Percentiles rank a stretch among this genome's conserved stretches.
phyloP scores from a whole-genome alignment of 148 eudicot genomes.

The Vaccinium corymbosum region DNA sequence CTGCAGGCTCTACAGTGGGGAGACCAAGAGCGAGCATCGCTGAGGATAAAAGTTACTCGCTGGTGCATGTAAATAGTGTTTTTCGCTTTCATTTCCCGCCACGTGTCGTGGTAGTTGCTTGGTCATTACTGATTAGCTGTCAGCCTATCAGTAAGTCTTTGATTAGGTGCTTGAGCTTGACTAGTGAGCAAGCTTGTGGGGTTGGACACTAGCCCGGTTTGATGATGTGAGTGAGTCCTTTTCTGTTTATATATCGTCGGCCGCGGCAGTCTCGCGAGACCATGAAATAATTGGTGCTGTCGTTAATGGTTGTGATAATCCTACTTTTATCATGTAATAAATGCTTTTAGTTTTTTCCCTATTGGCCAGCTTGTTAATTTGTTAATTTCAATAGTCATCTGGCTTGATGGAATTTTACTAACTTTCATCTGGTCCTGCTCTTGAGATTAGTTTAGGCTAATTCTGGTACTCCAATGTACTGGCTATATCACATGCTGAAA shows the following conservation, averaged over 20 bases:
- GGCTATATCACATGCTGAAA: too few relatives aligned
- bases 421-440: too few relatives aligned
- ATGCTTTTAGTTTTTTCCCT: background rate
- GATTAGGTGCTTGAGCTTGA: background rate
- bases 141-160: background rate
- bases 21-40: conserved; percentile 59
- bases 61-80: conserved; percentile 19
- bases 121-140: background rate
- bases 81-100: background rate
- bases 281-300: background rate
- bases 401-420: background rate
- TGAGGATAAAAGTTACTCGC: background rate
- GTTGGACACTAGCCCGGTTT: background rate
- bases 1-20: conserved; percentile 77
- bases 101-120: background rate
- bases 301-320: conserved; percentile 14
- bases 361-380: too few relatives aligned
- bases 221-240: background rate
- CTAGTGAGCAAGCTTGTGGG: background rate
- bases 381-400: background rate
- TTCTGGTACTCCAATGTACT: too few relatives aligned
- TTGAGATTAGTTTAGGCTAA: too few relatives aligned
- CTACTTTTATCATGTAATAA: conserved; percentile 2
- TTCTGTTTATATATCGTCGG: background rate
- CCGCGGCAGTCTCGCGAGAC: background rate